These are phyloP conservation scores for Ettlia oleoabundans DNA, from an alignment of 139 green algal genomes.

Conservation along the genomic window DNA sequence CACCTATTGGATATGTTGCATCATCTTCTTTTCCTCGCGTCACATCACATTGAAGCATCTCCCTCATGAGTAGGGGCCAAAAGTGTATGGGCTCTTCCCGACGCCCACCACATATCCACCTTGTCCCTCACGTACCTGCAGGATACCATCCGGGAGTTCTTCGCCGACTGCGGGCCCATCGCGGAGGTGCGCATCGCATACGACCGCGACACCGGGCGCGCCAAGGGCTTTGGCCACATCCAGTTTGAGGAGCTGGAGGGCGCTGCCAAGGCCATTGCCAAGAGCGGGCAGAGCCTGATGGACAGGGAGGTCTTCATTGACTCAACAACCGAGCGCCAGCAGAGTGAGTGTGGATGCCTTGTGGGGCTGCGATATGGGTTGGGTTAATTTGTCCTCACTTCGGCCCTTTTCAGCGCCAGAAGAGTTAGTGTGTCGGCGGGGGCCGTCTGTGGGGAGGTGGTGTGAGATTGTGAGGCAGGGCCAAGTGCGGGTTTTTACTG, in stretches of 20 bases:
- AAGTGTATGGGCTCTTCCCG: no score
- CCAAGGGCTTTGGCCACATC: constrained; percentile 77
- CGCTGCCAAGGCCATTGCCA: constrained; percentile 55
- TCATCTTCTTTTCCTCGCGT: no score
- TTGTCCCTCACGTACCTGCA: no score
- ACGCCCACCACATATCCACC: background rate
- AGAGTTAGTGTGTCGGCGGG: no score
- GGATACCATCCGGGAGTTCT: constrained; percentile 57
- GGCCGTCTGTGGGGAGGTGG: no score
- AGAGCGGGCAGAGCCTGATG: constrained; percentile 55
- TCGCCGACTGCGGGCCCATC: constrained; percentile 62
- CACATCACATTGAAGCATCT: no score
- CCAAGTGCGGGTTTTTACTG: no score
- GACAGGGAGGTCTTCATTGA: constrained; percentile 74
- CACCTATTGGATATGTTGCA: background rate
- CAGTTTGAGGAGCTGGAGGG: constrained; percentile 63
- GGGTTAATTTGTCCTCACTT: no score
- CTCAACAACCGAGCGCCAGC: constrained; percentile 55
- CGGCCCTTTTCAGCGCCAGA: no score
- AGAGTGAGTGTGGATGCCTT: background rate
- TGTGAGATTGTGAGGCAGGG: no score
- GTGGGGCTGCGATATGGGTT: background rate
- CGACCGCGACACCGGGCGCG: constrained; percentile 60
- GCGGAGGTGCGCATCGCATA: constrained; percentile 61
- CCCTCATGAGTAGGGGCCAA: no score